These are phyloP conservation scores for Neostapfia colusana DNA, from an alignment of 176 grass and related monocot species.

Conservation along the genomic window DNA sequence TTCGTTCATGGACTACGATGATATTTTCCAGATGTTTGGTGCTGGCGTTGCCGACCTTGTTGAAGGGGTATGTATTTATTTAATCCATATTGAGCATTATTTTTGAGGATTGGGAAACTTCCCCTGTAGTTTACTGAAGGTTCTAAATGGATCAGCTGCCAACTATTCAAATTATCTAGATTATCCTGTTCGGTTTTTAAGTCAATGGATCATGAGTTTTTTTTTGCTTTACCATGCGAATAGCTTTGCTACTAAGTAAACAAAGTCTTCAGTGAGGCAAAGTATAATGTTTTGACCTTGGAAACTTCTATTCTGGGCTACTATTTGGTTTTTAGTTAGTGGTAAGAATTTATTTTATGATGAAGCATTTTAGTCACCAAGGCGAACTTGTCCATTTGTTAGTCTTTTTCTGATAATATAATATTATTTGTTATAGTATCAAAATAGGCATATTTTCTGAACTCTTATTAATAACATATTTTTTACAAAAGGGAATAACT, in stretches of 20 bases:
- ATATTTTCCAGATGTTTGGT: constrained; percentile 78
- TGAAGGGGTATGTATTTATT: constrained; percentile 74
- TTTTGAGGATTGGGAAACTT: constrained; percentile 27
- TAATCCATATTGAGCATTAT: constrained; percentile 9
- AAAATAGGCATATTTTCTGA: constrained; percentile 10
- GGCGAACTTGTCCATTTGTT: neutral
- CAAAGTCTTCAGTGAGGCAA: neutral
- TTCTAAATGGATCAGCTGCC: constrained; percentile 10
- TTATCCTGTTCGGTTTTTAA: constrained; percentile 11
- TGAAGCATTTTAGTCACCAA: neutral
- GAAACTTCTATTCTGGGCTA: neutral
- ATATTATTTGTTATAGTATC: neutral
- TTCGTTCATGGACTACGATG: constrained; percentile 73
- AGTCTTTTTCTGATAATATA: neutral
- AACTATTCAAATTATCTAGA: constrained; percentile 38
- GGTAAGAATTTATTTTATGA: constrained; percentile 7
- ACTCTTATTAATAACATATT: no score
- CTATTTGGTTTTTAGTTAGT: constrained; percentile 20
- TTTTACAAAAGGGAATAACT: no score
- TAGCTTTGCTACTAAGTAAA: constrained; percentile 25
- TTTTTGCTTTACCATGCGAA: constrained; percentile 13
- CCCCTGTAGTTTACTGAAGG: neutral
- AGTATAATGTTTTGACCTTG: neutral
- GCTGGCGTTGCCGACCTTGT: constrained; percentile 81
- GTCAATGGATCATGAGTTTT: constrained; percentile 33